phyloP scores from a whole-genome alignment of 352 stramenopile species.

The Phytophthora multivora region DNA sequence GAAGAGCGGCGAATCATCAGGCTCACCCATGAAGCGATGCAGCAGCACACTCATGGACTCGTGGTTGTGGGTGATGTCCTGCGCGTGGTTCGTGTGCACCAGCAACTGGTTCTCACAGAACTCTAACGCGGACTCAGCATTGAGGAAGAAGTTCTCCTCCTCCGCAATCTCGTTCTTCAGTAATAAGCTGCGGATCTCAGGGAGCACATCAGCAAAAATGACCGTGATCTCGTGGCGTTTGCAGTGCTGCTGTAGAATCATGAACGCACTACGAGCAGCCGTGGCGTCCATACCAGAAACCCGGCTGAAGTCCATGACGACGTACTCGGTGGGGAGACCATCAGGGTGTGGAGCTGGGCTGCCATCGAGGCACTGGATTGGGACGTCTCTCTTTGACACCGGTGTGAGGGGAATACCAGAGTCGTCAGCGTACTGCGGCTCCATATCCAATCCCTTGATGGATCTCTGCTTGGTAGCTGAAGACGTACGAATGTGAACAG shows the following conservation, averaged over 20 bases:
- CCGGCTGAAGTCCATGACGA: constrained; percentile 90
- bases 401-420: constrained; percentile 55
- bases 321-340: constrained; percentile 73
- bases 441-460: constrained; percentile 16
- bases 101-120: constrained; percentile 78
- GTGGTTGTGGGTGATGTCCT: constrained; percentile 41
- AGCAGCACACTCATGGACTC: constrained; percentile 69
- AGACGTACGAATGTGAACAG: constrained; percentile 65
- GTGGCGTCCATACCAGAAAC: constrained; percentile 91
- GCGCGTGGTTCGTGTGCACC: constrained; percentile 35
- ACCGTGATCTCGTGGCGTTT: constrained; percentile 71
- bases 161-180: constrained; percentile 81
- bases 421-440: constrained; percentile 27
- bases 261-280: constrained; percentile 78
- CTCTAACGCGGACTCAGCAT: constrained; percentile 75
- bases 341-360: constrained; percentile 48
- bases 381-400: constrained; percentile 52
- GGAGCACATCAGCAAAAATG: constrained; percentile 71
- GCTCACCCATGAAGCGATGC: constrained; percentile 80
- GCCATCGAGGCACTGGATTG: constrained; percentile 77
- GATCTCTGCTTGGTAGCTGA: constrained; percentile 26
- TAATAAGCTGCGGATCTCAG: constrained; percentile 68
- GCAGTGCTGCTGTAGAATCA: constrained; percentile 85
- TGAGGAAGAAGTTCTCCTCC: constrained; percentile 63
- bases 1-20: constrained; percentile 73